Evolutionary conservation across 805 yeast genomes (phyloP).

Genomic region (Danielozyma ontarioensis): DNA sequence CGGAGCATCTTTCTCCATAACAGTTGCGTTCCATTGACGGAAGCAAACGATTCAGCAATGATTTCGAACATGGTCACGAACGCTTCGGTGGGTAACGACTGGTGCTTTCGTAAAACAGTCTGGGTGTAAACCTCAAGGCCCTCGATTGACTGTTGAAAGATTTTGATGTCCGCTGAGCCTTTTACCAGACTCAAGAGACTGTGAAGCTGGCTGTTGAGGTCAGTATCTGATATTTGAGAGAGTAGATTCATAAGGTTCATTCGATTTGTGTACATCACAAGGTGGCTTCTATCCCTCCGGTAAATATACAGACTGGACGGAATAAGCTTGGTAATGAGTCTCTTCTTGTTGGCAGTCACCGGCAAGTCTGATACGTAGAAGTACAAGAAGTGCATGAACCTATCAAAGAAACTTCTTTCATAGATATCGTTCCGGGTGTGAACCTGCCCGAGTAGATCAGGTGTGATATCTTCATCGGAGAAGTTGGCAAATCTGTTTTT

Average conservation of each 20-base stretch:
- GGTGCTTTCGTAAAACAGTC: slow-evolving; percentile 8
- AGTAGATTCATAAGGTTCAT: slow-evolving; percentile 30
- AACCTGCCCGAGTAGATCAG: too few relatives aligned
- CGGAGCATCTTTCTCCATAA: slow-evolving; percentile 10
- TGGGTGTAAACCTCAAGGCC: slow-evolving; percentile 15
- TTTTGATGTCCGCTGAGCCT: slow-evolving; percentile 17
- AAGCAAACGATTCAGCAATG: slow-evolving; percentile 5
- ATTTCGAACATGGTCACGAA: slow-evolving; percentile 12
- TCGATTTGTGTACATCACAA: slow-evolving; percentile 31
- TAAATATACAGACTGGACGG: slow-evolving; percentile 34
- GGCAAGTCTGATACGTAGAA: slow-evolving; percentile 24
- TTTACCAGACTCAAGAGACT: slow-evolving; percentile 20
- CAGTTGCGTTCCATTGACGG: slow-evolving; percentile 13
- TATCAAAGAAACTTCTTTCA: slow-evolving; percentile 22
- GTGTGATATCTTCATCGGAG: slow-evolving; percentile 32
- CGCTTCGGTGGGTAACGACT: slow-evolving; percentile 15
- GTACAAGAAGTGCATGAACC: slow-evolving; percentile 32
- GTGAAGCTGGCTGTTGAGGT: slow-evolving; percentile 23
- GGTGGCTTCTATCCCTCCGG: slow-evolving; percentile 18
- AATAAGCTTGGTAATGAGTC: slow-evolving; percentile 30
- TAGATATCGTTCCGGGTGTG: neutral
- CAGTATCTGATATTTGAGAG: slow-evolving; percentile 29
- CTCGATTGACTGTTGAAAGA: slow-evolving; percentile 17
- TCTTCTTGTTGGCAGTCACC: slow-evolving; percentile 13
- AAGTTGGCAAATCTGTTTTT: slow-evolving; percentile 31